Evolutionary conservation across 352 stramenopile species (phyloP), one percentile per base, ranked within the genome.

Genomic region (Aphanomyces stellatus): DNA sequence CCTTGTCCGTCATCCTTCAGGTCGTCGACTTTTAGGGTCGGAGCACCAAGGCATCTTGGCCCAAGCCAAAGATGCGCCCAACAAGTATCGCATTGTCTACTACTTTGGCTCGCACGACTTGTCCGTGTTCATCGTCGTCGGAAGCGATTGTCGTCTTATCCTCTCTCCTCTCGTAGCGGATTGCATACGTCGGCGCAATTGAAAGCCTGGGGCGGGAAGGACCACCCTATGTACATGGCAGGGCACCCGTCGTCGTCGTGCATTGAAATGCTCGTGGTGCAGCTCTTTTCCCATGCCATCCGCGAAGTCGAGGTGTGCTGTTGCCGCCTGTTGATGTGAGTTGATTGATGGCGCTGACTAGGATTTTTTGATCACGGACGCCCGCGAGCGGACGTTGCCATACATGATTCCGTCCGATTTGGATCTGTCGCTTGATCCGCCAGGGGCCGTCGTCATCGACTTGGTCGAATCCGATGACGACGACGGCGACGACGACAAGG

Each of bases 81-180:
- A 79, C 15, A 74, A 91, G 66, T 93, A 77, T 64, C 78, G 75
- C 27, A 66, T 93, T 53, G 85, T 93, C 17, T 93, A 93, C 62
- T 93, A 88, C 75, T 93, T 93, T 61, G 85, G 85, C 55, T 91
- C 82, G 30, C 78, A 91, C 37, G 71, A 90, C 60, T 93, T 93
- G 85, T 93, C 86, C 72, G 81, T 76, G 8, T 2, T 10, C 10
- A 30, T 30, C 19, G 30, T 25, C 10, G 27, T 19, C n/a, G 0
- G 27, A 27, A 17, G 27, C 31, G 5, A 37, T 43, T 71, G 27
- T 13, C 49, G 25, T 57, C 22, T 22, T 57, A 59, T 46, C 46
- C 19, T 41, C 51, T 40, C 72, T 19, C 19, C 5, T 15, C 2
- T 19, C n/a, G 49, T 41, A 66, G 62, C 69, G 31, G 69, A 89